Conservation (phyloP, 495 filamentous ascomycete genomes). For the Physcia stellaris region DNA sequence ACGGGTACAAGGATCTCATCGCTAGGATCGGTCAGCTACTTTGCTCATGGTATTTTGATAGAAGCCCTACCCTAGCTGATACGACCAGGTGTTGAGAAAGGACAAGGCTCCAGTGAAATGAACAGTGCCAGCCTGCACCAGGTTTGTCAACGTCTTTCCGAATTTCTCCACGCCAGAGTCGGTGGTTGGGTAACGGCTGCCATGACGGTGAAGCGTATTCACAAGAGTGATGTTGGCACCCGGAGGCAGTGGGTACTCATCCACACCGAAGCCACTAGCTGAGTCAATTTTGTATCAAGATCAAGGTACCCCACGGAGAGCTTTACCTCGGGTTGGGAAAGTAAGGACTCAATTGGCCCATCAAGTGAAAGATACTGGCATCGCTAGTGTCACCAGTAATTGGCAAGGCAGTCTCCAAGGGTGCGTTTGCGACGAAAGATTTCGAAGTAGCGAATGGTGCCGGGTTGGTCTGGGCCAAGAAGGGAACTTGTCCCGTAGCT, state of each 20-base stretch:
- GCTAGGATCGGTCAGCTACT: conserved; percentile 18
- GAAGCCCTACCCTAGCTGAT: conserved; percentile 14
- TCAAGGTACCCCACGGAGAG: not conserved
- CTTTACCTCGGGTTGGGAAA: conserved; percentile 12
- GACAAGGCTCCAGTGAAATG: conserved; percentile 32
- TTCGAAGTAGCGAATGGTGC: conserved; percentile 34
- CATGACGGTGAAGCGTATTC: conserved; percentile 33
- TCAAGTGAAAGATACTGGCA: conserved; percentile 40
- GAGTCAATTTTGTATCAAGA: conserved; percentile 27
- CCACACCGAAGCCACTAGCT: conserved; percentile 37
- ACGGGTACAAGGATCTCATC: conserved; percentile 37
- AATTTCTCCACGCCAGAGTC: conserved; percentile 18
- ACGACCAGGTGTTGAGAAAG: conserved; percentile 40
- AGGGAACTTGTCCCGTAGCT: conserved; percentile 40
- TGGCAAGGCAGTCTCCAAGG: conserved; percentile 43
- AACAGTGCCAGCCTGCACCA: conserved; percentile 14
- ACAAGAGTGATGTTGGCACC: conserved; percentile 42
- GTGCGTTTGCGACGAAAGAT: conserved; percentile 38
- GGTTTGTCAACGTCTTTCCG: conserved; percentile 18
- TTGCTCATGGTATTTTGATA: not conserved
- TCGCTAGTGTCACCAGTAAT: conserved; percentile 33
- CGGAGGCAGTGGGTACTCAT: conserved; percentile 40
- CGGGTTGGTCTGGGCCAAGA: conserved; percentile 41
- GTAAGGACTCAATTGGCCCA: conserved; percentile 32
- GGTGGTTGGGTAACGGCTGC: conserved; percentile 28